phyloP scores from a whole-genome alignment of 1,139 yeast genomes.

The Meyerozyma elateridarum region DNA sequence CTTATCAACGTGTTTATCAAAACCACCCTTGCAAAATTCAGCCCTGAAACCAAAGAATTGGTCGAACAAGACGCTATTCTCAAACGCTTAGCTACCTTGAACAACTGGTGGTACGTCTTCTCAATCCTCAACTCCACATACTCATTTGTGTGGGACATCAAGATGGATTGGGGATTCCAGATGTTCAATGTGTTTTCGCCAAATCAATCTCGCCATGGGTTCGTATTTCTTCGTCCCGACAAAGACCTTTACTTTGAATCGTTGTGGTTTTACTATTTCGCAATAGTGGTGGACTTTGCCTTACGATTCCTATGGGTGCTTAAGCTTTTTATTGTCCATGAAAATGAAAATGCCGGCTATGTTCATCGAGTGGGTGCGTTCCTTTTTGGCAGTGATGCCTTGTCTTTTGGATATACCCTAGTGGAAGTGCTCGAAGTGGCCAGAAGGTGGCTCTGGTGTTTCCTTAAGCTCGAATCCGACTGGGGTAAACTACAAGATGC shows the following conservation, averaged over 20 bases:
- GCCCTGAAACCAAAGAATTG: conserved; percentile 8
- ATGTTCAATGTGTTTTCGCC: conserved; percentile 33
- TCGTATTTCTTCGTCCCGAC: conserved; percentile 11
- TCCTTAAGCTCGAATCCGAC: conserved; percentile 79
- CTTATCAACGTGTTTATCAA: conserved; percentile 40
- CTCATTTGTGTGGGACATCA: conserved; percentile 83
- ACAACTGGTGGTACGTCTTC: conserved; percentile 46
- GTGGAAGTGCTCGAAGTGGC: conserved; percentile 70
- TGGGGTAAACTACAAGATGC: conserved; percentile 35
- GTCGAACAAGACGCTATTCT: conserved; percentile 12
- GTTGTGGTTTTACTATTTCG: conserved; percentile 38
- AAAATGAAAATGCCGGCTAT: conserved; percentile 13
- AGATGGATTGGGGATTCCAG: conserved; percentile 84
- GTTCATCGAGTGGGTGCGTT: conserved; percentile 17
- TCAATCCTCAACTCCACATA: conserved; percentile 66
- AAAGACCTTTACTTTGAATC: conserved; percentile 23
- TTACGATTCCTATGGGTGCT: conserved; percentile 76
- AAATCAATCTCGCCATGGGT: conserved; percentile 6
- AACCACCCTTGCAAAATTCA: conserved; percentile 11
- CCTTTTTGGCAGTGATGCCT: conserved; percentile 42
- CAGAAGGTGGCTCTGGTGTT: conserved; percentile 88
- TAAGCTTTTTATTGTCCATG: conserved; percentile 36
- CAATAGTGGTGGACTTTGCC: conserved; percentile 52
- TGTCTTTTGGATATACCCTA: conserved; percentile 55
- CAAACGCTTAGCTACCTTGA: conserved; percentile 18